Evolutionary conservation across 345 rosid species (phyloP), one percentile per base, ranked within the genome.

Genomic region (Gossypium rotundifolium): DNA sequence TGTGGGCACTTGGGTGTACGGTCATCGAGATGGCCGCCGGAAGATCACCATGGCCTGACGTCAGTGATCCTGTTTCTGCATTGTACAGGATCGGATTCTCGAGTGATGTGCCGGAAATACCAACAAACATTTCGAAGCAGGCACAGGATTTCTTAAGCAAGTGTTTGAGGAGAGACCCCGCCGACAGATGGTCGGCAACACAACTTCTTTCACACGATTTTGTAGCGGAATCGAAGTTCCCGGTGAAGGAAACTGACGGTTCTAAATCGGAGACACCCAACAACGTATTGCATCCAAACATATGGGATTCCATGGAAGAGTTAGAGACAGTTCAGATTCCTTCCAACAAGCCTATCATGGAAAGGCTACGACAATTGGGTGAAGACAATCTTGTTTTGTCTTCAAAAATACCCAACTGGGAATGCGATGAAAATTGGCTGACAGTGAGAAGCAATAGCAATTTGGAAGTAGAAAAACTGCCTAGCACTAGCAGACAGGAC

Each of bases 1-100:
- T 88, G 42, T 88, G 94, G 92, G 86, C 90, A n/a, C 78, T 90
- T 5, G 94, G 91, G 48, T 90, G 94, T 64, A 75, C 85, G 1
- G 79, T 87, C 20, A 42, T 88, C 29, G 86, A 90, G 78, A 88
- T 90, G 87, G 85, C 81, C 2, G 83, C 90, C 0, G 94, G 92
- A 22, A 65, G 64, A 65, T 71, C 79, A 1, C 88, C 88, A 2
- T 86, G 92, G 90, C 13, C 64, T 11, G 75, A 65, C 44, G 58
- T 73, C 54, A 46, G 75, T 1, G 83, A 88, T 51, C 86, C 89
- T 3, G 74, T 87, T 1, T 85, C 88, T 0, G 86, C 83, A 1
- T 72, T 90, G n/a, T 82, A 82, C 71, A 75, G 81, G 44, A 83
- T 87, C 4, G 94, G 90, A 29, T 87, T 81, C 71, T 85, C 89